Evolutionary conservation across 129 eudicot species (phyloP).

Genomic region (Chrysanthemum lavandulifolium): DNA sequence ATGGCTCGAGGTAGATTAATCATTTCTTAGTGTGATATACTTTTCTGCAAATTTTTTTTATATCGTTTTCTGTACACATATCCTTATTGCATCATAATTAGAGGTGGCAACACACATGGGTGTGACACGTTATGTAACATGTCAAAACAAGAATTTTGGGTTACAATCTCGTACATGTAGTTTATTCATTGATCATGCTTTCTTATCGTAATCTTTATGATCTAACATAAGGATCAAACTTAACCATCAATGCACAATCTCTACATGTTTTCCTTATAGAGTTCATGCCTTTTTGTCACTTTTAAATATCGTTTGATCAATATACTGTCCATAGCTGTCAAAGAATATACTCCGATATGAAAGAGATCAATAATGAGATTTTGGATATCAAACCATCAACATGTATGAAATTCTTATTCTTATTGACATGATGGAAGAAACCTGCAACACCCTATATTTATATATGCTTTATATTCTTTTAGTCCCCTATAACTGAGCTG

Average conservation of each 20-base stretch:
- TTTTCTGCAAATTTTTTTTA: not conserved
- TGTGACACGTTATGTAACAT: not conserved
- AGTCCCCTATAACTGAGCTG: not conserved
- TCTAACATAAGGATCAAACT: not conserved
- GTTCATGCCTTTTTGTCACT: constrained; percentile 8
- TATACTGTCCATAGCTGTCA: not conserved
- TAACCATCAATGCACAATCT: not conserved
- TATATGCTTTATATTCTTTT: not conserved
- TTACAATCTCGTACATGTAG: not conserved
- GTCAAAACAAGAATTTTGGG: constrained; percentile 3
- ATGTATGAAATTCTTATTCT: constrained; percentile 20
- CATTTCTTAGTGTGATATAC: constrained; percentile 5
- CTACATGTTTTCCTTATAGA: not conserved
- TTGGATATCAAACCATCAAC: not conserved
- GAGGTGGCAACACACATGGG: not conserved
- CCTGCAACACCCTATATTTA: not conserved
- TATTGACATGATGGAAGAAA: constrained; percentile 27
- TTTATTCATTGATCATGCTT: not conserved
- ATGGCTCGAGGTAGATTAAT: constrained; percentile 80
- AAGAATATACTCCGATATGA: constrained; percentile 11
- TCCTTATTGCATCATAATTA: not conserved
- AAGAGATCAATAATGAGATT: constrained; percentile 7
- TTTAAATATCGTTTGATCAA: constrained; percentile 6
- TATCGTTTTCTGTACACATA: not conserved
- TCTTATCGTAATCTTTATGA: not conserved